A percentile compares a stretch with the other conserved stretches of the same genome.
Conservation (phyloP, 2,329 filamentous ascomycete species). For the Nigrospora osmanthi region DNA sequence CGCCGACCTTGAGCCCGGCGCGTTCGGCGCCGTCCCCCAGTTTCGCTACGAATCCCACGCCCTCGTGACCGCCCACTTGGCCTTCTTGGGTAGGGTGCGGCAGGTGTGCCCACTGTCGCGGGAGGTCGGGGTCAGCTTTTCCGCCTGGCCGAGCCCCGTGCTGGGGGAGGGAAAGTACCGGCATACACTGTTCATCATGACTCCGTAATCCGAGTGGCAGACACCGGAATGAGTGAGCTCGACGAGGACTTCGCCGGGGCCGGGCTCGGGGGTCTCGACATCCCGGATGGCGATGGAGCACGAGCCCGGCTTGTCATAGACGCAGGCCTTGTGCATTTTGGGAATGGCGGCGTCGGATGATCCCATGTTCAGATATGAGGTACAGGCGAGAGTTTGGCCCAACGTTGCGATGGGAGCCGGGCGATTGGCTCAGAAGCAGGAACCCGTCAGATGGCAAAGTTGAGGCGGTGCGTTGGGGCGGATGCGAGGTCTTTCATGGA, state of each 20-base stretch:
- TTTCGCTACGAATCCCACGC: conserved; percentile 57
- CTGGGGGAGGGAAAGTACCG: neutral
- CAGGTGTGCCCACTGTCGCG: conserved; percentile 34
- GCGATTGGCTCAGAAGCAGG: too few relatives aligned
- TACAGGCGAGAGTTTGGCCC: too few relatives aligned
- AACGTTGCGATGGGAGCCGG: too few relatives aligned
- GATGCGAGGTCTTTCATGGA: too few relatives aligned
- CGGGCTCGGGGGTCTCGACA: conserved; percentile 1
- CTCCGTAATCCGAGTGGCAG: conserved; percentile 6
- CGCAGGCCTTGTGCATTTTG: conserved; percentile 1
- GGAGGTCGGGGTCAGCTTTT: neutral
- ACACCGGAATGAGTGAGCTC: conserved; percentile 2
- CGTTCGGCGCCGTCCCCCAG: conserved; percentile 46
- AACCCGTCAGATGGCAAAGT: too few relatives aligned
- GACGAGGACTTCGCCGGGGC: conserved; percentile 3
- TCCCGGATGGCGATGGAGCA: neutral
- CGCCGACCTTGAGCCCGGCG: conserved; percentile 53
- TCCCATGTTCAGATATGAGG: too few relatives aligned
- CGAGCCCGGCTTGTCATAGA: neutral
- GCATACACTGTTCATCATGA: conserved; percentile 2
- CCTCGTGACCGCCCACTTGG: conserved; percentile 64
- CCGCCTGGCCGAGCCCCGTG: neutral
- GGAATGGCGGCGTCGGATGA: neutral
- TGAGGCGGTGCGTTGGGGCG: too few relatives aligned
- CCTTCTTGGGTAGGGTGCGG: conserved; percentile 50